Evolutionary conservation across 208 protist genomes (phyloP).

Genomic region (Leishmania braziliensis): DNA sequence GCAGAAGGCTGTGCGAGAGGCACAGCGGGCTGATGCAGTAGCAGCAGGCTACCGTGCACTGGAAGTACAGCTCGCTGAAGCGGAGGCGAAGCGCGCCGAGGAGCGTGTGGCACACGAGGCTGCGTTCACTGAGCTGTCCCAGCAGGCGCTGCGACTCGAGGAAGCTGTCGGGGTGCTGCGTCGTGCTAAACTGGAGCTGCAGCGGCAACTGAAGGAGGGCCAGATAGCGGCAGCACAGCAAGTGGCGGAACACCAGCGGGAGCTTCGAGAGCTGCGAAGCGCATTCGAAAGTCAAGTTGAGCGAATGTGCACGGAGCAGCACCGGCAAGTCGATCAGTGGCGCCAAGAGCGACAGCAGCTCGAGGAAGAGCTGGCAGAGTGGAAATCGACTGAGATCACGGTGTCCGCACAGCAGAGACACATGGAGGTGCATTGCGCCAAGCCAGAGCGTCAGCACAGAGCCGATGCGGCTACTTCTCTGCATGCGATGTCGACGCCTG

Average conservation of each 20-base stretch:
- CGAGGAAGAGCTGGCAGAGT: neutral
- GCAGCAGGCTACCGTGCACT: neutral
- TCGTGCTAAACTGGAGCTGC: slow-evolving; percentile 5
- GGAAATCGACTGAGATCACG: too few species aligned
- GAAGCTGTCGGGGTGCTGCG: slow-evolving; percentile 8
- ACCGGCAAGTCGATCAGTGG: neutral
- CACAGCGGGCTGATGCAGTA: slow-evolving; percentile 16
- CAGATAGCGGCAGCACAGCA: neutral
- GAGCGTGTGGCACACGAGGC: neutral
- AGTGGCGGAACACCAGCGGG: neutral
- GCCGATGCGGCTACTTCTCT: neutral
- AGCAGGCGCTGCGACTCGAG: slow-evolving; percentile 26
- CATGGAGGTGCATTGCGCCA: neutral
- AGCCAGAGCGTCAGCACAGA: neutral
- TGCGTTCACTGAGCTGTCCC: slow-evolving; percentile 4
- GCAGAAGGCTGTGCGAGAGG: neutral
- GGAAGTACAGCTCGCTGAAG: slow-evolving; percentile 9
- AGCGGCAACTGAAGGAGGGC: slow-evolving; percentile 2
- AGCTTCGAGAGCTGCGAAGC: neutral
- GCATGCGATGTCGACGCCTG: neutral
- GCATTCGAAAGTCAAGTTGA: neutral
- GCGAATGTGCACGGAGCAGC: neutral
- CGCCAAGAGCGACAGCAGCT: neutral
- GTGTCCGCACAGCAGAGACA: neutral
- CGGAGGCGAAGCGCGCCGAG: neutral